Conservation (phyloP, 2,329 filamentous ascomycete genomes). For the Beauveria sp. region DNA sequence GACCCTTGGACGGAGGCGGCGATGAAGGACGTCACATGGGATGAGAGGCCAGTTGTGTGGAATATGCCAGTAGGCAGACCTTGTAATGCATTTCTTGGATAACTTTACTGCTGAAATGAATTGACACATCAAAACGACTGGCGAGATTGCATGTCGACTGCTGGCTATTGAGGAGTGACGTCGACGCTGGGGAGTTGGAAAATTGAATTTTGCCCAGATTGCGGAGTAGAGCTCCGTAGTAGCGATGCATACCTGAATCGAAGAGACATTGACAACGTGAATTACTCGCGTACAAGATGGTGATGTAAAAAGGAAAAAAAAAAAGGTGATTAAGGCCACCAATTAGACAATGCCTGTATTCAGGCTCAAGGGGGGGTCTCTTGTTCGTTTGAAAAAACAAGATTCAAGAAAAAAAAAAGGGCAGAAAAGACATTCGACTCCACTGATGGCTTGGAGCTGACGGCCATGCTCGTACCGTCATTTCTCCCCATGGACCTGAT, state of each 20-base stretch:
- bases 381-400: neutral
- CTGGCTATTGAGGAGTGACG: too few species aligned
- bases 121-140: neutral
- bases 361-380: neutral
- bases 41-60: neutral
- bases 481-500: neutral
- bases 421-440: neutral
- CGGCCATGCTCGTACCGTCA: neutral
- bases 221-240: neutral
- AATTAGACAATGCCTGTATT: neutral
- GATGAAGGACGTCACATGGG: neutral
- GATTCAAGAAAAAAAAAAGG: neutral
- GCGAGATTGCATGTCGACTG: too few species aligned
- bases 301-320: neutral
- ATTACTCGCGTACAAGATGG: neutral
- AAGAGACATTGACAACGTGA: neutral
- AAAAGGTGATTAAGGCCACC: neutral
- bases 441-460: conserved; percentile 4
- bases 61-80: neutral
- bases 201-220: neutral
- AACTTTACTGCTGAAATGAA: neutral
- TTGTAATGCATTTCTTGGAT: neutral
- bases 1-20: neutral
- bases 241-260: too few species aligned
- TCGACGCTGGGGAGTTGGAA: neutral